Evolutionary conservation across 495 filamentous ascomycete genomes (phyloP), one percentile per base, ranked within the genome.

Genomic region (Lasiosphaeria miniovina): DNA sequence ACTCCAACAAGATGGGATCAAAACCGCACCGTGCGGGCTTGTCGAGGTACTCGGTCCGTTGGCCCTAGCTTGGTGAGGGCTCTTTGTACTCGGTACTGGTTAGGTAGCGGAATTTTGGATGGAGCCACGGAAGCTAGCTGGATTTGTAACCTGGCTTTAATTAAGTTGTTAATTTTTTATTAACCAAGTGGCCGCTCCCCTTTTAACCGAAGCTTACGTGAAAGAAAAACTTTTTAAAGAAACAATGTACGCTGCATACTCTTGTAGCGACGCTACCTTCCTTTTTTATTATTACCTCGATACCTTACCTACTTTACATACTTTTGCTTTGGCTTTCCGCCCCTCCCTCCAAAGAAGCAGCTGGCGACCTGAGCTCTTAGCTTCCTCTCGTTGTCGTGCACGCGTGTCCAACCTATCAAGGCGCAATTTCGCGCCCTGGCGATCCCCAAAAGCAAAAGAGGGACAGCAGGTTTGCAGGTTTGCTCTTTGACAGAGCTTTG

Each of bases 171-270:
- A 58, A 66, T 46, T 9, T 62, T 63, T 65, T 66, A 63, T 68
- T 63, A 68, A 64, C 60, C n/a, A 59, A 61, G 55, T 62, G 48
- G 24, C 36, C 49, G 54, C 55, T 52, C 54, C 35, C 46, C 33
- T 40, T 66, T 70, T 68, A 71, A 68, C 63, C 67, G 67, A 66
- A 63, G 33, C 57, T 57, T 64, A 64, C 36, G 53, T 56, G 49
- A 57, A 59, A 60, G 49, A 61, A 63, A 59, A 45, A 40, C 58
- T 68, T 53, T 40, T 61, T 61, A 53, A 54, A 46, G 24, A 57
- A 58, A 35, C 32, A 51, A 46, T 2, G 43, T 46, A 46, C 15
- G 43, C 43, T 46, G 43, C 43, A 5, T 46, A 46, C 43, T 46
- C 15, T 41, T 7, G 43, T 46, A 46, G 43, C 15, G 43, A n/a